These are phyloP conservation scores for Cryptosporidium felis DNA, from an alignment of 169 alveolate species.

Conservation along the genomic window DNA sequence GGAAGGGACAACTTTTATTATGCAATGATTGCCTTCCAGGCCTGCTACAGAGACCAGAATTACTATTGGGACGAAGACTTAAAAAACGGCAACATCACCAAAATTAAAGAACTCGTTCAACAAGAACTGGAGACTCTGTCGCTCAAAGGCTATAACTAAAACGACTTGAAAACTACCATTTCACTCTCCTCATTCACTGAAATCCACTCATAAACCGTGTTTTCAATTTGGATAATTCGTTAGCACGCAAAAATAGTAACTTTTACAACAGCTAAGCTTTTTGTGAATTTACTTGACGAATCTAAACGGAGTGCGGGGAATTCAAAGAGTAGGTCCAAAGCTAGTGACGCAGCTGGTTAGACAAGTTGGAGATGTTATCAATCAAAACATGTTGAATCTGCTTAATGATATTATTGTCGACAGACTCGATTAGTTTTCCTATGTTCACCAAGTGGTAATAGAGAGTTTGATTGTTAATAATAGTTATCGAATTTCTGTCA, in stretches of 20 bases:
- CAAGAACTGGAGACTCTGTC: constrained; percentile 24
- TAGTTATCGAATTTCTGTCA: constrained; percentile 35
- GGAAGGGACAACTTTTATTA: constrained; percentile 62
- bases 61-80: constrained; percentile 35
- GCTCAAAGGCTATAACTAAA: constrained; percentile 30
- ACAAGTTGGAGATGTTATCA: constrained; percentile 23
- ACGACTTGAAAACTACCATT: too few species aligned
- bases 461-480: constrained; percentile 30
- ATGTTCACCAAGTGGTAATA: constrained; percentile 28
- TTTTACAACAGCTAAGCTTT: background rate
- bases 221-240: background rate
- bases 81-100: constrained; percentile 14
- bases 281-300: too few species aligned
- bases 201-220: background rate
- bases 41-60: constrained; percentile 14
- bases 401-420: constrained; percentile 34
- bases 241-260: background rate
- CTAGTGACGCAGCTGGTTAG: constrained; percentile 1
- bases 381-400: constrained; percentile 36
- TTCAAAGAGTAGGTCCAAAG: too few species aligned
- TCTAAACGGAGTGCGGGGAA: too few species aligned
- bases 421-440: constrained; percentile 37
- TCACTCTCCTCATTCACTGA: too few species aligned
- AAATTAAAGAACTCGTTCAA: constrained; percentile 30
- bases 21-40: constrained; percentile 47